Percentiles rank a stretch among this genome's conserved stretches.
These are phyloP conservation scores for Helicostylum pulchrum DNA, from an alignment of 192 early-diverging fungal species.

Conservation along the genomic window DNA sequence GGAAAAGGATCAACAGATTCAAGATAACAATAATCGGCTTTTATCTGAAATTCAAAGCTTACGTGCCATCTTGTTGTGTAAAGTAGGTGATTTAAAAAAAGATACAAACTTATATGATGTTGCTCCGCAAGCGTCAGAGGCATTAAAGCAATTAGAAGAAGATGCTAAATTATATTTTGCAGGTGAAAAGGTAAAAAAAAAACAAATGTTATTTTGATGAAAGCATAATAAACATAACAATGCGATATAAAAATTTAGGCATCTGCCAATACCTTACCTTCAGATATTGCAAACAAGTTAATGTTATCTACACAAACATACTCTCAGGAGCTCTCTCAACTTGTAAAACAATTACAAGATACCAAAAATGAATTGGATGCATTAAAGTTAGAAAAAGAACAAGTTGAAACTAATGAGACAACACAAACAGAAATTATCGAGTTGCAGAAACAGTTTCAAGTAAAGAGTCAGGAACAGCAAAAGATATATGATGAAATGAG, in stretches of 20 bases:
- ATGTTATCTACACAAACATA: slow-evolving; percentile 16
- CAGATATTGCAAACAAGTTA: slow-evolving; percentile 19
- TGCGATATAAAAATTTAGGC: not conserved
- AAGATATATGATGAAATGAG: not conserved
- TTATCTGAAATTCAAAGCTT: slow-evolving; percentile 28
- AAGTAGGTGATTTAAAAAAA: slow-evolving; percentile 29
- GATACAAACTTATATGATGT: not conserved
- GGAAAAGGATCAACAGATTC: slow-evolving; percentile 26
- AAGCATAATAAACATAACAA: too few relatives aligned
- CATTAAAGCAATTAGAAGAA: slow-evolving; percentile 16
- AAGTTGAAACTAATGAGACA: not conserved
- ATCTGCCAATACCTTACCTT: slow-evolving; percentile 5
- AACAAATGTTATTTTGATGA: not conserved
- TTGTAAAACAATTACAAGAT: slow-evolving; percentile 21
- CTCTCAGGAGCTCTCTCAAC: slow-evolving; percentile 23
- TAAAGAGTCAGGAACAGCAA: slow-evolving; percentile 11
- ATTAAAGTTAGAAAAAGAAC: slow-evolving; percentile 1
- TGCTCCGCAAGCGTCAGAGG: slow-evolving; percentile 1
- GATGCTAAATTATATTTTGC: slow-evolving; percentile 24
- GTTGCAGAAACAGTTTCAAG: slow-evolving; percentile 12
- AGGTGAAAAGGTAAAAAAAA: not conserved
- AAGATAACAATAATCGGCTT: slow-evolving; percentile 20
- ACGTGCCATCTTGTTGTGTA: slow-evolving; percentile 30
- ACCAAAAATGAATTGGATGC: slow-evolving; percentile 22
- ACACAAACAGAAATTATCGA: not conserved